Evolutionary conservation across 169 alveolate genomes (phyloP).

Genomic region (Eimeria necatrix): DNA sequence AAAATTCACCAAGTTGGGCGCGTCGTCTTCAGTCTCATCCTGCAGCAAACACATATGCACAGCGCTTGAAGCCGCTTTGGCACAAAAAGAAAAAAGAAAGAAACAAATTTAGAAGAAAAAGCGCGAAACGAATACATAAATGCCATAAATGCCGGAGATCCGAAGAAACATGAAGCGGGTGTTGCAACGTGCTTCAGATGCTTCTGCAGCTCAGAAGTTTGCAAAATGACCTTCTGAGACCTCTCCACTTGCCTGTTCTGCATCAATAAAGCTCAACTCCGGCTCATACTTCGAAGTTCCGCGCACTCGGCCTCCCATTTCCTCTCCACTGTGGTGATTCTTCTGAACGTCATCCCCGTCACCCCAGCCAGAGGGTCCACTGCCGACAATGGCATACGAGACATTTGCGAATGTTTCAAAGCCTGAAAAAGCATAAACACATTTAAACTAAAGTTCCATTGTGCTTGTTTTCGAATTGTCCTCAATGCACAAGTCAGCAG

Average conservation of each 20-base stretch:
- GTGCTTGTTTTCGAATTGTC: too few relatives aligned
- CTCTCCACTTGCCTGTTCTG: conserved; percentile 31
- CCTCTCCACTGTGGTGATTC: neutral
- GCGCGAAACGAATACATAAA: neutral
- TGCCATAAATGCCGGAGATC: neutral
- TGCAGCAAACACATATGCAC: neutral
- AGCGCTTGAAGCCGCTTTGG: neutral
- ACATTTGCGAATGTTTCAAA: conserved; percentile 80
- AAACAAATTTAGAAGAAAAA: neutral
- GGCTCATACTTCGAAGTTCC: conserved; percentile 59
- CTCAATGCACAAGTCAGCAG: too few relatives aligned
- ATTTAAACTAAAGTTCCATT: neutral
- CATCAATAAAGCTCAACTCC: conserved; percentile 69
- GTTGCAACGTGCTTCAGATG: too few relatives aligned
- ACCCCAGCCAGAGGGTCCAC: conserved; percentile 1
- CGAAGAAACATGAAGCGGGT: neutral
- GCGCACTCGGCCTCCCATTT: conserved; percentile 23
- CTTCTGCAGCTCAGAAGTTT: neutral
- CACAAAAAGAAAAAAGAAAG: neutral
- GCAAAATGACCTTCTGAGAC: neutral
- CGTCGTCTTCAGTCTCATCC: conserved; percentile 69
- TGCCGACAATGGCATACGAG: conserved; percentile 81
- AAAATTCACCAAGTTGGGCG: conserved; percentile 45
- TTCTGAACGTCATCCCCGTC: neutral
- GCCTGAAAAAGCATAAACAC: conserved; percentile 48